Evolutionary conservation across 192 early-diverging fungal genomes (phyloP), one percentile per base, ranked within the genome.

Genomic region (Rhizophagus prolifer): DNA sequence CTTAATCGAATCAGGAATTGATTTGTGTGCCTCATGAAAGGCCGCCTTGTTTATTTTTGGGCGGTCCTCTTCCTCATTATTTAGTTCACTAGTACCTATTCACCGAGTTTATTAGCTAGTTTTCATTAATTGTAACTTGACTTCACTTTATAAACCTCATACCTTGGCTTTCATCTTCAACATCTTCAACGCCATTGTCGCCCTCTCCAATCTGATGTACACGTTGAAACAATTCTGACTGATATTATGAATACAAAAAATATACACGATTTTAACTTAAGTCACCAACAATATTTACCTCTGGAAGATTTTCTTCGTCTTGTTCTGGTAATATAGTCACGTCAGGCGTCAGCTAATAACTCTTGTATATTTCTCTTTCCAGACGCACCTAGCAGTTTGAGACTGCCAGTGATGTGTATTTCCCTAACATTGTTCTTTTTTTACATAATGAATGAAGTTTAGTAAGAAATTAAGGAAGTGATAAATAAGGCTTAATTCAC

Each of bases 11-110:
- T 74, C 23, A 30, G 72, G 60, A 5, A 74, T 74, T 0, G 58
- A 30, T 21, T 41, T 28, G 36, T 74, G n/a, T 36, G 41, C 14
- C n/a, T 74, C 16, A 16, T 28, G 31, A 74, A 74, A 74, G 14
- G 72, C 61, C 2, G n/a, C 8, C 59, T 74, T 74, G 41, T 74
- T 31, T 0, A 74, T 63, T 61, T 74, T 74, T 30, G 34, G 16
- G 7, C 36, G 7, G 7, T 38, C 36, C 36, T 38, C 36, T 38
- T 8, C 9, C 41, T 41, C 41, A 41, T 41, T 9, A 41, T 41
- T 41, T 41, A 41, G 41, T 2, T 12, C 10, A 4, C 10, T 44
- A 44, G 41, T 44, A 44, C 0, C 41, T 44, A 44, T 13, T 44
- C 41, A 44, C 0, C 41, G 1, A 44, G 10, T 44, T 44, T 44